Evolutionary conservation across 169 alveolate species (phyloP).

Genomic region (Plasmodium ovale): DNA sequence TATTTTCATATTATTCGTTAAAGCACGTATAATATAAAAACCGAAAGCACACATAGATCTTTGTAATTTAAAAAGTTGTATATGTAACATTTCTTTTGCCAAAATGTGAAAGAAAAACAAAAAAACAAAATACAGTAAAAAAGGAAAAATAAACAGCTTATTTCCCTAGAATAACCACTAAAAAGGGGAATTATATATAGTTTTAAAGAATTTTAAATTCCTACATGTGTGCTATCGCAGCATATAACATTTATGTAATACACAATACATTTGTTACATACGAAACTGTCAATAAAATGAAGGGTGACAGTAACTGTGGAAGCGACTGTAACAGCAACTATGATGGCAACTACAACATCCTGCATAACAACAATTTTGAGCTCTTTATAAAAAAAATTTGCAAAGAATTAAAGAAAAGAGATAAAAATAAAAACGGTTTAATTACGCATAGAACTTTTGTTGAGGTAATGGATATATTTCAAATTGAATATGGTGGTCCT

Average conservation of each 20-base stretch:
- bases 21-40: neutral
- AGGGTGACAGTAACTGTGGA: slow-evolving; percentile 6
- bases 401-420: slow-evolving; percentile 57
- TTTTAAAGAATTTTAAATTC: neutral
- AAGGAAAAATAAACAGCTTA: slow-evolving; percentile 16
- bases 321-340: neutral
- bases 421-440: slow-evolving; percentile 69
- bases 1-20: neutral
- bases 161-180: neutral
- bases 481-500: slow-evolving; percentile 55
- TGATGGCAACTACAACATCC: slow-evolving; percentile 3
- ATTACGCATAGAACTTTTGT: slow-evolving; percentile 42
- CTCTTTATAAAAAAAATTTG: slow-evolving; percentile 39
- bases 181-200: no score
- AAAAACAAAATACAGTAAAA: slow-evolving; percentile 8
- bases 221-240: neutral
- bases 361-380: slow-evolving; percentile 12
- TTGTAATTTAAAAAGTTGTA: slow-evolving; percentile 11
- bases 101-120: slow-evolving; percentile 19
- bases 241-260: neutral
- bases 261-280: neutral
- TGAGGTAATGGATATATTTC: slow-evolving; percentile 64
- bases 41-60: neutral
- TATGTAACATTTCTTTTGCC: slow-evolving; percentile 15
- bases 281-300: slow-evolving; percentile 20